Conservation (phyloP, 1,284 basidiomycete genomes). For the Coniophora puteana region DNA sequence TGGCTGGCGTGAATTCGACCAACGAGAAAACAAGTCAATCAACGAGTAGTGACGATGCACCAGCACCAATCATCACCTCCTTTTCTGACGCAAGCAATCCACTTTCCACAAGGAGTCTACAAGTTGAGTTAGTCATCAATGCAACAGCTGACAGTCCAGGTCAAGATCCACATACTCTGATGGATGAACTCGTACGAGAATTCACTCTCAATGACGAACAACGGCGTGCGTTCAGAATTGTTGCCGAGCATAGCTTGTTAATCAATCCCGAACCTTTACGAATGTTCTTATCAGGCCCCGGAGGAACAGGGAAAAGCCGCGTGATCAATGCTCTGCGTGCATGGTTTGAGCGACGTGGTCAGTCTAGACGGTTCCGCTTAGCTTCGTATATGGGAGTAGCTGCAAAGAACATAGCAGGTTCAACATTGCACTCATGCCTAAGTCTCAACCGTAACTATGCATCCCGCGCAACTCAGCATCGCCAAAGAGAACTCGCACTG, state of each 20-base stretch:
- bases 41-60: too few species aligned
- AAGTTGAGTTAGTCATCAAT: too few species aligned
- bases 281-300: slow-evolving; percentile 31
- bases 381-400: slow-evolving; percentile 4
- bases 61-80: too few species aligned
- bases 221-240: slow-evolving; percentile 23
- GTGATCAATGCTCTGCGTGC: slow-evolving; percentile 27
- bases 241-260: slow-evolving; percentile 19
- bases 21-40: too few species aligned
- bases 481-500: background rate
- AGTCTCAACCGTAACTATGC: background rate
- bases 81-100: too few species aligned
- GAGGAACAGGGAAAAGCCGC: slow-evolving; percentile 31
- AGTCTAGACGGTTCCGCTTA: slow-evolving; percentile 2
- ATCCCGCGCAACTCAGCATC: background rate
- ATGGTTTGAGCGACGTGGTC: slow-evolving; percentile 15
- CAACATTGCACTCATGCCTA: background rate
- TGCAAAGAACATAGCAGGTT: background rate
- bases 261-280: slow-evolving; percentile 15
- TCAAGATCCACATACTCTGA: background rate
- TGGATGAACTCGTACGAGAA: background rate
- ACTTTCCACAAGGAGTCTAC: too few species aligned
- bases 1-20: too few species aligned
- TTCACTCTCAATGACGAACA: slow-evolving; percentile 16
- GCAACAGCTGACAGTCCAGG: too few species aligned